A percentile compares a stretch with the other conserved stretches of the same genome.
Evolutionary conservation across 805 yeast species (phyloP).

Genomic region (Jamesozyma piceae): DNA sequence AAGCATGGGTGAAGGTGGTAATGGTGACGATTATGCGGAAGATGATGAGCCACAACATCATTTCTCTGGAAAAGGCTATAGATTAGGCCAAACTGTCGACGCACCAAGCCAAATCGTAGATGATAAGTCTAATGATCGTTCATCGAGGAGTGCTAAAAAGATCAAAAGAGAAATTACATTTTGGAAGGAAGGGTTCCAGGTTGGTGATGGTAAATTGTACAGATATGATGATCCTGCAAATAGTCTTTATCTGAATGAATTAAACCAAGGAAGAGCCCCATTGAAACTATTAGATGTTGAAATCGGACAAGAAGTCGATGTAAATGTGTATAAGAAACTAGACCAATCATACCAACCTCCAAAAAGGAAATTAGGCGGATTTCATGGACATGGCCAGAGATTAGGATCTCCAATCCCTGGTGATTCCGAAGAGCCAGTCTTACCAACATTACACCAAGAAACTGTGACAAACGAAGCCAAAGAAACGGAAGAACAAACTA

Average conservation of each 20-base stretch:
- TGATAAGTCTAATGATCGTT: conserved; percentile 28
- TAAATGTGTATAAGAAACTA: conserved; percentile 66
- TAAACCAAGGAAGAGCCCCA: conserved; percentile 89
- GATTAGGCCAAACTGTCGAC: conserved; percentile 32
- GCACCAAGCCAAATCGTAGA: conserved; percentile 30
- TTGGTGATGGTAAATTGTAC: conserved; percentile 81
- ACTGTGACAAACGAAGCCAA: neutral
- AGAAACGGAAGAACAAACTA: neutral
- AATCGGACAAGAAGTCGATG: conserved; percentile 90
- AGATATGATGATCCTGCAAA: conserved; percentile 92
- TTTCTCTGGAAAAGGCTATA: conserved; percentile 35
- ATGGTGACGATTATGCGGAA: conserved; percentile 17
- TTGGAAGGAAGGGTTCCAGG: conserved; percentile 94
- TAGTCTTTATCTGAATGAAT: conserved; percentile 62
- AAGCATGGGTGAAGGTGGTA: conserved; percentile 30
- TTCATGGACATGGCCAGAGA: conserved; percentile 71
- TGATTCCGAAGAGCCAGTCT: conserved; percentile 30
- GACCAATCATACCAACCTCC: conserved; percentile 79
- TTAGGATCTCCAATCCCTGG: conserved; percentile 87
- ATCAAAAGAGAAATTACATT: conserved; percentile 79
- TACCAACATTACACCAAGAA: neutral
- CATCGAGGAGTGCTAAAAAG: conserved; percentile 31
- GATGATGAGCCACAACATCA: conserved; percentile 21
- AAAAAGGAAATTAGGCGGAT: conserved; percentile 53
- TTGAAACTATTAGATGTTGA: conserved; percentile 69